Conservation (phyloP, 176 grass and related monocot species). For the Miscanthus lutarioriparius region DNA sequence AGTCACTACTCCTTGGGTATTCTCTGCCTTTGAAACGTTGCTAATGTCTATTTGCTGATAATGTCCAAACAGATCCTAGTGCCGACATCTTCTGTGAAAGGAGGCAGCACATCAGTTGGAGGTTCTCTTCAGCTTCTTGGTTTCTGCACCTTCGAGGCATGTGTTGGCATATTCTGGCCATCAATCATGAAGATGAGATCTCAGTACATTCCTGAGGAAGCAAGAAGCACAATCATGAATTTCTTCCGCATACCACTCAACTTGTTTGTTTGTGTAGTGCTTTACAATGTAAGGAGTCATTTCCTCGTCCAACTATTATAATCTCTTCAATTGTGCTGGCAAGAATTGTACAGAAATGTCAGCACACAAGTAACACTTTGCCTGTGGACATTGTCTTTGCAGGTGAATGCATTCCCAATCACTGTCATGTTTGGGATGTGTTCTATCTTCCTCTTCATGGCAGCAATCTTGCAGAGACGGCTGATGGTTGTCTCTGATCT, state of each 20-base stretch:
- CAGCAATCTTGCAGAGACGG: constrained; percentile 88
- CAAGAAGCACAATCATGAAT: constrained; percentile 92
- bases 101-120: constrained; percentile 70
- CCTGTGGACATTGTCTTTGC: constrained; percentile 24
- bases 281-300: constrained; percentile 73
- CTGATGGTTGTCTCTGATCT: constrained; percentile 80
- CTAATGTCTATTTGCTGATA: constrained; percentile 18
- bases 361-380: not conserved
- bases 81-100: constrained; percentile 53
- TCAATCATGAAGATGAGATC: constrained; percentile 98
- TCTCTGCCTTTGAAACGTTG: not conserved
- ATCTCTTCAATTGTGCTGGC: not conserved
- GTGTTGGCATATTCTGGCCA: constrained; percentile 88
- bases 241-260: constrained; percentile 93
- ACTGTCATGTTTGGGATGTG: constrained; percentile 98
- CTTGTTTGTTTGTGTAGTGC: constrained; percentile 90
- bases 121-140: constrained; percentile 76
- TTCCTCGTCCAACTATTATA: not conserved
- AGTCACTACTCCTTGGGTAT: not conserved
- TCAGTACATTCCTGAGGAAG: constrained; percentile 88
- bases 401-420: constrained; percentile 90
- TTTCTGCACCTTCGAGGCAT: constrained; percentile 83
- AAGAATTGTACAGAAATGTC: not conserved
- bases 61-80: constrained; percentile 58
- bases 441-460: constrained; percentile 96